Base-by-base conservation (phyloP, 1,284 basidiomycete genomes). In the Wolfiporia cocos region DNA sequence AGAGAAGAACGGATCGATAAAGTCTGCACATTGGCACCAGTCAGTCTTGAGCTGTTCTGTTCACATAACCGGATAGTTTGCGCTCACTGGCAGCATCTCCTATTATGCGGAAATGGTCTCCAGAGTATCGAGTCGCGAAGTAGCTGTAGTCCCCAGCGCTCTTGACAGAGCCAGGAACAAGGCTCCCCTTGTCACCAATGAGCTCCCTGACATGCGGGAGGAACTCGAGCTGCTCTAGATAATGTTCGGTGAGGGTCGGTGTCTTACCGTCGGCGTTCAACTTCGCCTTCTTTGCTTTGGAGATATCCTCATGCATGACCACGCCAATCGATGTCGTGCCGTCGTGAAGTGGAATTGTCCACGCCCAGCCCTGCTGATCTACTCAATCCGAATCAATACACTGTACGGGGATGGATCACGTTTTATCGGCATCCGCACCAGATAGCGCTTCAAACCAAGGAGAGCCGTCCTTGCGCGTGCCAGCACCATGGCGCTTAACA, bases 331-430 rank as follows among this genome's bases (percentile, higher is more conserved):
- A 76, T 4, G 58, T 62, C 0, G 65, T 68, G 0, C 70, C 70
- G 35, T 73, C 58, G 36, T 73, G 69, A 17, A 76, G 58, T 0
- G 71, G 72, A 36, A 75, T 75, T 41, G 63, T 65, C 73, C 73
- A 74, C 1, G 60, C 59, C 73, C 73, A 75, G 3, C 73, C 72
- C n/a, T n/a, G n/a, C n/a, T n/a, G n/a, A n/a, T n/a, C n/a, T n/a
- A n/a, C n/a, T n/a, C n/a, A n/a, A n/a, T n/a, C n/a, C n/a, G n/a
- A n/a, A n/a, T n/a, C n/a, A n/a, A n/a, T n/a, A n/a, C n/a, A n/a
- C n/a, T n/a, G n/a, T n/a, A n/a, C n/a, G 26, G 21, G 12, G 15
- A 22, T 15, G 24, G 21, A 29, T n/a, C n/a, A n/a, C n/a, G n/a
- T n/a, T n/a, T n/a, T n/a, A n/a, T n/a, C n/a, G n/a, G n/a, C n/a